These are phyloP conservation scores for Apiotrichum brassicae DNA, from an alignment of 1,284 basidiomycete genomes.

Conservation along the genomic window DNA sequence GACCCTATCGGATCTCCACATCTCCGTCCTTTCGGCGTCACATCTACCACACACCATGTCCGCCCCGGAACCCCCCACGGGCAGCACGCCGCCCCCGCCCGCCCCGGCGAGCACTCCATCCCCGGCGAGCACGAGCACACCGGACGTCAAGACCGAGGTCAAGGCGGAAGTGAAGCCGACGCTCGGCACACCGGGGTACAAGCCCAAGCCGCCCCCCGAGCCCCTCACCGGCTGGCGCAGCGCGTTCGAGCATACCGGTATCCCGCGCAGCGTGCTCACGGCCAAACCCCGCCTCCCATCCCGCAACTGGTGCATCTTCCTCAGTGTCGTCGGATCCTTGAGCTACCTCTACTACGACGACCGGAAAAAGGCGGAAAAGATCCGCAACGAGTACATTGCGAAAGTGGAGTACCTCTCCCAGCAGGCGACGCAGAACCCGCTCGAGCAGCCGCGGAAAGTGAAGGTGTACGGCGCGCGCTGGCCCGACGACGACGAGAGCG, in stretches of 20 bases:
- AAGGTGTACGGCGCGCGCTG: conserved; percentile 82
- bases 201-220: conserved; percentile 11
- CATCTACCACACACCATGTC: conserved; percentile 1
- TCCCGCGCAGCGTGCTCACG: conserved; percentile 47
- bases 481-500: conserved; percentile 90
- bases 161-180: neutral
- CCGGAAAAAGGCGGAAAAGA: conserved; percentile 65
- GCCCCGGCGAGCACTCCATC: neutral
- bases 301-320: conserved; percentile 83
- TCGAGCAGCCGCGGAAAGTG: conserved; percentile 72
- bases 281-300: conserved; percentile 62
- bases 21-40: neutral
- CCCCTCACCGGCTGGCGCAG: conserved; percentile 34
- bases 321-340: conserved; percentile 64
- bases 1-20: neutral
- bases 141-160: neutral
- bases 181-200: neutral
- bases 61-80: conserved; percentile 1
- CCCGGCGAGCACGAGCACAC: neutral
- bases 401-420: conserved; percentile 71
- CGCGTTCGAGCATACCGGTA: conserved; percentile 49
- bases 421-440: conserved; percentile 56
- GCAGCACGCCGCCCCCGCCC: neutral
- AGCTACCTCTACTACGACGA: conserved; percentile 77
- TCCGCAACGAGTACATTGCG: conserved; percentile 71